Conservation (phyloP, 176 grass and related monocot species). For the Oryza meyeriana region DNA sequence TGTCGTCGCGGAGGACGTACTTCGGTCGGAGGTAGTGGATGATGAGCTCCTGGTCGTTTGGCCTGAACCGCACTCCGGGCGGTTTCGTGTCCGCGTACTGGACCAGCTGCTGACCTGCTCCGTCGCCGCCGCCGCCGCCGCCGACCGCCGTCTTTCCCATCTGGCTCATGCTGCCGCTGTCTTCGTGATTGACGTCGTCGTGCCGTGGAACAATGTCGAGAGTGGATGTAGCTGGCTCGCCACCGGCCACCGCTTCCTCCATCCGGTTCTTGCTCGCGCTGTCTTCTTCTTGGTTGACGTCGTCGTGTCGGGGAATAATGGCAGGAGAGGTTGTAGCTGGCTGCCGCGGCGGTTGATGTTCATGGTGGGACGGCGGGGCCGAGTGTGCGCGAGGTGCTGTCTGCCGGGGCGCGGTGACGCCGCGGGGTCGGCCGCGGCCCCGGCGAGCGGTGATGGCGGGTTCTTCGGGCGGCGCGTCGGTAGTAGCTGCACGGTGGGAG, state of each 20-base stretch:
- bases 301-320: background rate
- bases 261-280: background rate
- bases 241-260: background rate
- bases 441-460: background rate
- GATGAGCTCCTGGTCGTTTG: slow-evolving; percentile 17
- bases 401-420: background rate
- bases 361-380: background rate
- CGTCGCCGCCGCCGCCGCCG: background rate
- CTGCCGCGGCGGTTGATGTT: background rate
- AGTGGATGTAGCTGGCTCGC: background rate
- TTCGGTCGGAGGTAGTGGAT: slow-evolving; percentile 7
- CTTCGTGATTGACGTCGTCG: too few relatives aligned
- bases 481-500: too few relatives aligned
- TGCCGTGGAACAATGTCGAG: too few relatives aligned
- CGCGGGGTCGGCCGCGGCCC: background rate
- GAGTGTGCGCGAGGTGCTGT: too few relatives aligned
- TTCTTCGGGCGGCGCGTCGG: background rate
- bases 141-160: too few relatives aligned
- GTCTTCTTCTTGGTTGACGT: too few relatives aligned
- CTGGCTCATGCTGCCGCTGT: too few relatives aligned
- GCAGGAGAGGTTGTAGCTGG: background rate
- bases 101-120: background rate
- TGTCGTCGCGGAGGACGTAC: background rate
- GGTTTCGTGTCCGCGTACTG: background rate
- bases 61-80: slow-evolving; percentile 7